Conservation (phyloP, 768 basidiomycete species). For the Fistulinella prunicolor region DNA sequence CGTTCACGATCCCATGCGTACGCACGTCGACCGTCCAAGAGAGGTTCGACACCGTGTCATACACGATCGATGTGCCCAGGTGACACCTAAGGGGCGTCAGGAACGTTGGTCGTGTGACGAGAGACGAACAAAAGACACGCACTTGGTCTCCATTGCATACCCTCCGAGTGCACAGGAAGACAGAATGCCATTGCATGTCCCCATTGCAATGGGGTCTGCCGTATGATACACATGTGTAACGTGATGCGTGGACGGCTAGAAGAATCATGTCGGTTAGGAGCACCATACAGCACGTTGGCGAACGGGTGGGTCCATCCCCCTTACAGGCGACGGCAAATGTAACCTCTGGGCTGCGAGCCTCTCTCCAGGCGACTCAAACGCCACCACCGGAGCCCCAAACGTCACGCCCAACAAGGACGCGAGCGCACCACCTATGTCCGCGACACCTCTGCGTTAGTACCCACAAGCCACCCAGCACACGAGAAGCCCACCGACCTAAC, state of each 20-base stretch:
- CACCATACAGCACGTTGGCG: not conserved
- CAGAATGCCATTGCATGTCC: slow-evolving; percentile 75
- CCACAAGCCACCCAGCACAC: not conserved
- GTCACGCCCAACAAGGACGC: slow-evolving; percentile 83
- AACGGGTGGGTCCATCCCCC: slow-evolving; percentile 25
- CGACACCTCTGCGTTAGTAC: too few species aligned
- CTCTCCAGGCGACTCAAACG: slow-evolving; percentile 91
- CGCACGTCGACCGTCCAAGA: slow-evolving; percentile 85
- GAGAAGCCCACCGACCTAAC: slow-evolving; percentile 45
- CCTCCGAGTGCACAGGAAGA: slow-evolving; percentile 84
- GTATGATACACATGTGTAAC: slow-evolving; percentile 92
- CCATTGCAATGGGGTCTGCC: slow-evolving; percentile 93
- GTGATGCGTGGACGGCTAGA: slow-evolving; percentile 68
- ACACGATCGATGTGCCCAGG: slow-evolving; percentile 79
- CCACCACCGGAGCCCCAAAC: slow-evolving; percentile 83
- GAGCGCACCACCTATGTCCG: slow-evolving; percentile 53
- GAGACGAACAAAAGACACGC: slow-evolving; percentile 12
- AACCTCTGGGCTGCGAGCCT: slow-evolving; percentile 72
- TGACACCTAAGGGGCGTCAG: slow-evolving; percentile 57
- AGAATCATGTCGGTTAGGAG: not conserved
- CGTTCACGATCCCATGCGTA: slow-evolving; percentile 72
- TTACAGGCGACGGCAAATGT: slow-evolving; percentile 82
- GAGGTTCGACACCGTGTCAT: slow-evolving; percentile 85
- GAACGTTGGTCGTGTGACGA: slow-evolving; percentile 1
- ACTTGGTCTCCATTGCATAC: slow-evolving; percentile 85